Percentiles rank a stretch among this genome's conserved stretches.
phyloP scores from a whole-genome alignment of 352 stramenopile genomes.

The Phytophthora citrophthora region DNA sequence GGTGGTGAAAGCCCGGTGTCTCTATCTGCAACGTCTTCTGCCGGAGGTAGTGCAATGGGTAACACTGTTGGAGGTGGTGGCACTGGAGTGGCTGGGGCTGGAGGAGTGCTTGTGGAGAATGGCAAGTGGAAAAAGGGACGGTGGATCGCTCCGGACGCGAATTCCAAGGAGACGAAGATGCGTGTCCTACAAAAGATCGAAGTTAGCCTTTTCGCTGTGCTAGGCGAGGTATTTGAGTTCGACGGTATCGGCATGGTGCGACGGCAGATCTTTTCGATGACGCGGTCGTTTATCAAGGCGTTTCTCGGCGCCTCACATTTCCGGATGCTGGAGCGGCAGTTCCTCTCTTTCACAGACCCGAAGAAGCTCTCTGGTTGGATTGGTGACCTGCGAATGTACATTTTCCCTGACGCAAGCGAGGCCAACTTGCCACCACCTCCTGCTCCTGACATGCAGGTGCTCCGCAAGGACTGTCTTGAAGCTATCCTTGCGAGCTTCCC shows the following conservation, averaged over 20 bases:
- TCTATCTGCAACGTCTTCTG: constrained; percentile 13
- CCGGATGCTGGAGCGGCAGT: constrained; percentile 82
- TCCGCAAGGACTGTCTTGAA: constrained; percentile 72
- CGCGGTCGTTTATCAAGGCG: constrained; percentile 80
- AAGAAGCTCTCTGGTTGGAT: constrained; percentile 68
- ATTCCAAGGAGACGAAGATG: constrained; percentile 85
- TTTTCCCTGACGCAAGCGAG: constrained; percentile 56
- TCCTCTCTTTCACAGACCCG: constrained; percentile 80
- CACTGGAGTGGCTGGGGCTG: constrained; percentile 3
- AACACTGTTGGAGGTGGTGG: constrained; percentile 15
- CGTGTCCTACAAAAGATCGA: constrained; percentile 81
- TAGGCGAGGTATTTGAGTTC: constrained; percentile 87
- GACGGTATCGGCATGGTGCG: constrained; percentile 84
- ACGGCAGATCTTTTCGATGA: constrained; percentile 86
- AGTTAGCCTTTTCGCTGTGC: constrained; percentile 74
- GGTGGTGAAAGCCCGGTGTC: constrained; percentile 18
- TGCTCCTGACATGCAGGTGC: constrained; percentile 50
- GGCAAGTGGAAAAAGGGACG: constrained; percentile 67
- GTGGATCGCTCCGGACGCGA: constrained; percentile 68
- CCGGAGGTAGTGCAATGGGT: constrained; percentile 7
- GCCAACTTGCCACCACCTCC: constrained; percentile 16
- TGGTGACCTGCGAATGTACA: constrained; percentile 56
- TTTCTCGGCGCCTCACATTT: constrained; percentile 85
- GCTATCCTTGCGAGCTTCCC: constrained; percentile 77
- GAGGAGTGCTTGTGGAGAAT: constrained; percentile 63